A percentile compares a stretch with the other conserved stretches of the same genome.
phyloP scores from a whole-genome alignment of 495 filamentous ascomycete genomes.

The Penicillium atrosanguineum region DNA sequence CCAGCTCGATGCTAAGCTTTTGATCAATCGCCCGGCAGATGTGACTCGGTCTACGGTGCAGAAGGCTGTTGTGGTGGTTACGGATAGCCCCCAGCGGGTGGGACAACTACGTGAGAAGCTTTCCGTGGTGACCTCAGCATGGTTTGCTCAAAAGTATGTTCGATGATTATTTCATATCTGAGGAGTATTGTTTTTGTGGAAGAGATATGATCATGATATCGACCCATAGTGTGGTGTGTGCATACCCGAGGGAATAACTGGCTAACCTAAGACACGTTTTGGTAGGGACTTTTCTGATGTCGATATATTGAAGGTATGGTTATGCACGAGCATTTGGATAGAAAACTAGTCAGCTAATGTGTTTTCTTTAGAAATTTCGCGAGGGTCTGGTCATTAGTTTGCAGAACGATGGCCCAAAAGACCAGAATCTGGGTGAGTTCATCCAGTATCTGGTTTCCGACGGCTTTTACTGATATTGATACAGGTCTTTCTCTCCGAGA shows the following conservation, averaged over 20 bases:
- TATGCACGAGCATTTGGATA: constrained; percentile 3
- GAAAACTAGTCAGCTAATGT: constrained; percentile 12
- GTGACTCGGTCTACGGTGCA: constrained; percentile 95
- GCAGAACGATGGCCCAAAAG: constrained; percentile 66
- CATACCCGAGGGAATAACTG: background rate
- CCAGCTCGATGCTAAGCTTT: constrained; percentile 76
- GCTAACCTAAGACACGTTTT: constrained; percentile 16
- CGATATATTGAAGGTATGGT: constrained; percentile 65
- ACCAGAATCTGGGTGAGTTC: constrained; percentile 77
- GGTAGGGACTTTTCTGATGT: constrained; percentile 67
- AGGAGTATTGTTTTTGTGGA: background rate
- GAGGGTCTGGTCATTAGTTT: constrained; percentile 74
- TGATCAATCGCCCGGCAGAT: constrained; percentile 76
- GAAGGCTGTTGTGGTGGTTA: constrained; percentile 97
- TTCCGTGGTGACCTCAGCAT: constrained; percentile 85
- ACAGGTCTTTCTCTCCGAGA: constrained; percentile 81
- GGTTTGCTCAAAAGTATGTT: constrained; percentile 92
- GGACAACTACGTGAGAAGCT: constrained; percentile 79
- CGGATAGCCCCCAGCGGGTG: constrained; percentile 80
- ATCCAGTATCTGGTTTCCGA: background rate
- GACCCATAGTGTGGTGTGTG: background rate
- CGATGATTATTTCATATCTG: constrained; percentile 3
- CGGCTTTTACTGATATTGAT: constrained; percentile 14
- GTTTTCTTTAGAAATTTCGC: constrained; percentile 68
- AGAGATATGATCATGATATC: background rate